Evolutionary conservation across 176 grass and related monocot species (phyloP).

Genomic region (Secale cereale): DNA sequence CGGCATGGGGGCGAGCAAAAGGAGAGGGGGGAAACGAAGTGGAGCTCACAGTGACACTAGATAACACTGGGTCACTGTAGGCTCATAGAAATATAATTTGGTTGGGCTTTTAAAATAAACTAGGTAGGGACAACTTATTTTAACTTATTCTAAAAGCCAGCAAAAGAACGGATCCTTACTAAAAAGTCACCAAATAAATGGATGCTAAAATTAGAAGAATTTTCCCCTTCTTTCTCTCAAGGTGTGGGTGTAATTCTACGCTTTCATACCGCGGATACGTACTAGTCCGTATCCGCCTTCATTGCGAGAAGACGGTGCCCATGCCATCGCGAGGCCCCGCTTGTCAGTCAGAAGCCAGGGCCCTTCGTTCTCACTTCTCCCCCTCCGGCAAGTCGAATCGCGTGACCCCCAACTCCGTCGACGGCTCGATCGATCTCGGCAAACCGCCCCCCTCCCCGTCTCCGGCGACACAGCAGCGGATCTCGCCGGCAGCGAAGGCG

Average conservation of each 20-base stretch:
- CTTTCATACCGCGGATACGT: background rate
- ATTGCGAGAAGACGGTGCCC: background rate
- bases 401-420: background rate
- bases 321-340: background rate
- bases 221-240: no score
- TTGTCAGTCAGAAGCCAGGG: background rate
- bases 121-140: no score
- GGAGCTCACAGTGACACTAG: no score
- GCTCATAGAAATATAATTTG: no score
- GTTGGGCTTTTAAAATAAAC: no score
- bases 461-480: background rate
- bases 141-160: no score
- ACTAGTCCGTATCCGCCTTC: background rate
- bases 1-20: no score
- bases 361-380: background rate
- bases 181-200: no score
- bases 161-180: no score
- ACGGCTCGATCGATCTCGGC: slow-evolving; percentile 43
- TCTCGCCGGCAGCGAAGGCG: background rate
- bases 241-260: background rate
- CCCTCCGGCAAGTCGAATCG: slow-evolving; percentile 2
- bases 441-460: background rate
- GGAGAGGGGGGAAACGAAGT: no score
- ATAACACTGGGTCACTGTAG: no score
- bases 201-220: no score